phyloP scores from a whole-genome alignment of 441 rosid genomes.

The Corymbia citriodora region DNA sequence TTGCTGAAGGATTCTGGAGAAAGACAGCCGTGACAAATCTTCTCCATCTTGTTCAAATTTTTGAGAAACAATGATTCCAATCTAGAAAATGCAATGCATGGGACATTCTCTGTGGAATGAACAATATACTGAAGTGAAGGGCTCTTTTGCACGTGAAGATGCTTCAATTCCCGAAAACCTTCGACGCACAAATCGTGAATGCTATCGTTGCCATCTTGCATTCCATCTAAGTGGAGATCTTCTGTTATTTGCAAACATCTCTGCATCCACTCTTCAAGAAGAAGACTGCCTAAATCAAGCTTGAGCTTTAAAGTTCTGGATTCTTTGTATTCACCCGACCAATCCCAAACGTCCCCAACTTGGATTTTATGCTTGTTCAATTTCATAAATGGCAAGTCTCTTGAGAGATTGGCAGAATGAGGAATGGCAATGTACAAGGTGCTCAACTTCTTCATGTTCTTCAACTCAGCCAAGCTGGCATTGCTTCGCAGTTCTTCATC shows the following conservation, averaged over 20 bases:
- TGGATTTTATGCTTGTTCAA: background rate
- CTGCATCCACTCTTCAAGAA: background rate
- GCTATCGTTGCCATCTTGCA: background rate
- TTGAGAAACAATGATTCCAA: background rate
- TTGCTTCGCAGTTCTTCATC: background rate
- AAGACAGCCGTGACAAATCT: background rate
- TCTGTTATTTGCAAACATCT: background rate
- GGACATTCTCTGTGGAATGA: background rate
- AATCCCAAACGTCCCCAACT: background rate
- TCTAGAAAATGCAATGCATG: fast-evolving
- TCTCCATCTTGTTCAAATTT: fast-evolving
- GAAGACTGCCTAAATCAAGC: background rate
- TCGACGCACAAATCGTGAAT: background rate
- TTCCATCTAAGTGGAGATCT: background rate
- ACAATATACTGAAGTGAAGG: background rate
- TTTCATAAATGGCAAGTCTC: background rate
- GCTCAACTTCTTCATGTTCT: background rate
- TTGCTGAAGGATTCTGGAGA: background rate
- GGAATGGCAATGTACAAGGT: conserved; percentile 4
- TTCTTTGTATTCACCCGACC: background rate
- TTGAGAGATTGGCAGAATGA: background rate
- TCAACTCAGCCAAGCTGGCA: conserved; percentile 15
- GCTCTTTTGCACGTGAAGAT: conserved; percentile 3
- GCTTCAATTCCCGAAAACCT: conserved; percentile 18
- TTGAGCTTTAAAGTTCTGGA: conserved; percentile 3